A percentile compares a stretch with the other conserved stretches of the same genome.
phyloP scores from a whole-genome alignment of 257 asterid species.

The Scutellaria minor region DNA sequence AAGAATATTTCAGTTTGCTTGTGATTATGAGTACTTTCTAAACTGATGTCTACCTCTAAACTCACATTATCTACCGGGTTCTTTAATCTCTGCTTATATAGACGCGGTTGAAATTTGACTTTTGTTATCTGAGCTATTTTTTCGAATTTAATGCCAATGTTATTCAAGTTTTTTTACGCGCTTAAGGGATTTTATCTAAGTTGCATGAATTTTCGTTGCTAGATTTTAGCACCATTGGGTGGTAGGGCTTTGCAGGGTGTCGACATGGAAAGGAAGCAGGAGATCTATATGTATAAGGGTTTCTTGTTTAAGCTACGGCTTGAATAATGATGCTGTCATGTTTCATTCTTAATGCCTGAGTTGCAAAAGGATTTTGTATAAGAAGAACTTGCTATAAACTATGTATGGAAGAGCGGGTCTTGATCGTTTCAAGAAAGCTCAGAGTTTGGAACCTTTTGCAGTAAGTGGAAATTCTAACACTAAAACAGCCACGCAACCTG shows the following conservation, averaged over 20 bases:
- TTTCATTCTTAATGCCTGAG: constrained; percentile 25
- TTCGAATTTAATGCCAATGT: constrained; percentile 1
- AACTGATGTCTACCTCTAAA: constrained; percentile 14
- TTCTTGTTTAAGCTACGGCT: constrained; percentile 26
- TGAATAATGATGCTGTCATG: constrained; percentile 25
- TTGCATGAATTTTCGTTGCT: constrained; percentile 24
- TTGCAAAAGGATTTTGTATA: constrained; percentile 17
- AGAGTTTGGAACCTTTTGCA: constrained; percentile 79
- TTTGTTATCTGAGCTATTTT: constrained; percentile 2
- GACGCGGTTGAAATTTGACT: constrained; percentile 24
- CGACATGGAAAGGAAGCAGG: constrained; percentile 33
- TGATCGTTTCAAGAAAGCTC: constrained; percentile 94
- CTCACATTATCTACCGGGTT: neutral
- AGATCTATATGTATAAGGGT: constrained; percentile 17
- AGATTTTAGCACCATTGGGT: constrained; percentile 28
- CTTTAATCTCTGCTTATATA: neutral
- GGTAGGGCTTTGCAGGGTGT: constrained; percentile 31
- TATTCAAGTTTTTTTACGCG: constrained; percentile 18
- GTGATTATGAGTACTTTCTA: constrained; percentile 8
- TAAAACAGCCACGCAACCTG: constrained; percentile 41
- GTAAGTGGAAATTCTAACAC: constrained; percentile 58
- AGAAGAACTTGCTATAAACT: constrained; percentile 36
- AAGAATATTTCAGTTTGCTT: neutral
- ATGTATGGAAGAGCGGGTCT: constrained; percentile 95
- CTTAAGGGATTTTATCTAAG: constrained; percentile 17